These are phyloP conservation scores for Brettanomyces custersianus DNA, from an alignment of 805 yeast species.

Conservation along the genomic window DNA sequence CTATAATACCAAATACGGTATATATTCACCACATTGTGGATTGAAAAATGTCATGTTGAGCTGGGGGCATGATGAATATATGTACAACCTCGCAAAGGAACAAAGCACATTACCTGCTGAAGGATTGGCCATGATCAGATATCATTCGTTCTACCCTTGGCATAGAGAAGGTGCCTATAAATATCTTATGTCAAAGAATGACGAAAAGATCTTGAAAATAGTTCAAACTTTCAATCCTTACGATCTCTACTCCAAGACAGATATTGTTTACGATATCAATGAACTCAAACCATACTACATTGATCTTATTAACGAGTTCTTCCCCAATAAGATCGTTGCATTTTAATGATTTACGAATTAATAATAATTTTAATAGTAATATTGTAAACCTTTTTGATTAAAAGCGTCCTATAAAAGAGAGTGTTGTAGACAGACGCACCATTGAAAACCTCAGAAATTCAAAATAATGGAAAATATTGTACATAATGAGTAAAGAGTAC, in stretches of 20 bases:
- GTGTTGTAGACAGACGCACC: neutral
- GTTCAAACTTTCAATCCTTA: conserved; percentile 61
- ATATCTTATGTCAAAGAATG: conserved; percentile 57
- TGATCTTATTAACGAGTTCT: conserved; percentile 58
- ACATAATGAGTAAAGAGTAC: too few species aligned
- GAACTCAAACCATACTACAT: conserved; percentile 48
- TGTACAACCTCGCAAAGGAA: conserved; percentile 62
- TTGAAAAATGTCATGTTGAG: conserved; percentile 61
- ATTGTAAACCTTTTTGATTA: neutral
- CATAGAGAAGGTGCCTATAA: conserved; percentile 62
- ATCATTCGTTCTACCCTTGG: conserved; percentile 72
- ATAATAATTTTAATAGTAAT: too few species aligned
- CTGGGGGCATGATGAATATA: conserved; percentile 77
- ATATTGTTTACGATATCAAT: conserved; percentile 37
- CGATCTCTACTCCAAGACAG: conserved; percentile 59
- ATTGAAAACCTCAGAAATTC: too few species aligned
- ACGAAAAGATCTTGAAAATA: conserved; percentile 49
- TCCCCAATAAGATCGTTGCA: conserved; percentile 48
- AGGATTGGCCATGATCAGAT: conserved; percentile 65
- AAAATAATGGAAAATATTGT: too few species aligned
- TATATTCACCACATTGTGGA: conserved; percentile 57
- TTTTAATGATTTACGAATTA: too few species aligned
- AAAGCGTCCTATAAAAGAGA: neutral
- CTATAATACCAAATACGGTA: conserved; percentile 57
- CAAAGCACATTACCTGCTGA: conserved; percentile 57